phyloP scores from a whole-genome alignment of 1,139 yeast species.

The Kodamaea arcana region DNA sequence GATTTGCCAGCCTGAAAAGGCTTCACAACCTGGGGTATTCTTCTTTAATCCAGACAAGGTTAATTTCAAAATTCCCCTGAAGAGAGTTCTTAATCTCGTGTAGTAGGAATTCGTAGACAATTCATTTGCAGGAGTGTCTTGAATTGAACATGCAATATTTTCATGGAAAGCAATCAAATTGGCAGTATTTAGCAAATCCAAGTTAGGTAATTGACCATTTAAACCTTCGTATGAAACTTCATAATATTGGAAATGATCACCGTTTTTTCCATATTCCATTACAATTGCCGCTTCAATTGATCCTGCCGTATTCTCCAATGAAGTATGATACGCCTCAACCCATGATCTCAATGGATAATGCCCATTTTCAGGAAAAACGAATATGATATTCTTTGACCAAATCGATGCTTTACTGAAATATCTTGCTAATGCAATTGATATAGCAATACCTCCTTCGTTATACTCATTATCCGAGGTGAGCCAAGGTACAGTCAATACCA shows the following conservation, averaged over 20 bases:
- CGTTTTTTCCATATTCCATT: slow-evolving; percentile 66
- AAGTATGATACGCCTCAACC: slow-evolving; percentile 92
- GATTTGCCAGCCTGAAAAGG: slow-evolving; percentile 94
- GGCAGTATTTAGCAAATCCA: slow-evolving; percentile 83
- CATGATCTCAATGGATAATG: slow-evolving; percentile 70
- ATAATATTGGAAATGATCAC: slow-evolving; percentile 68
- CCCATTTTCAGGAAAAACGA: slow-evolving; percentile 77
- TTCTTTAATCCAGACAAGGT: slow-evolving; percentile 66
- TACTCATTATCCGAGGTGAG: slow-evolving; percentile 49
- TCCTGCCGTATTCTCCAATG: slow-evolving; percentile 89
- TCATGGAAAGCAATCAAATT: slow-evolving; percentile 70
- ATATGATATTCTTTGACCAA: slow-evolving; percentile 91
- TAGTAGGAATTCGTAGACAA: slow-evolving; percentile 43
- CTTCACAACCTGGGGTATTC: slow-evolving; percentile 70
- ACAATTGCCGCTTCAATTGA: slow-evolving; percentile 89
- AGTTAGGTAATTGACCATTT: slow-evolving; percentile 92
- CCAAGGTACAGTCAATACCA: slow-evolving; percentile 92
- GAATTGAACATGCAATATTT: slow-evolving; percentile 64
- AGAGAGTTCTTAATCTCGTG: slow-evolving; percentile 56
- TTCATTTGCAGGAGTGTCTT: slow-evolving; percentile 50
- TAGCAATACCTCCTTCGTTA: slow-evolving; percentile 79
- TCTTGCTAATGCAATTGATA: slow-evolving; percentile 69
- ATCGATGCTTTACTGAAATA: slow-evolving; percentile 83
- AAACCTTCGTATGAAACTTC: slow-evolving; percentile 83
- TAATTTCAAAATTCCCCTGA: slow-evolving; percentile 62